Evolutionary conservation across 345 rosid genomes (phyloP).

Genomic region (Dipteronia sinensis): DNA sequence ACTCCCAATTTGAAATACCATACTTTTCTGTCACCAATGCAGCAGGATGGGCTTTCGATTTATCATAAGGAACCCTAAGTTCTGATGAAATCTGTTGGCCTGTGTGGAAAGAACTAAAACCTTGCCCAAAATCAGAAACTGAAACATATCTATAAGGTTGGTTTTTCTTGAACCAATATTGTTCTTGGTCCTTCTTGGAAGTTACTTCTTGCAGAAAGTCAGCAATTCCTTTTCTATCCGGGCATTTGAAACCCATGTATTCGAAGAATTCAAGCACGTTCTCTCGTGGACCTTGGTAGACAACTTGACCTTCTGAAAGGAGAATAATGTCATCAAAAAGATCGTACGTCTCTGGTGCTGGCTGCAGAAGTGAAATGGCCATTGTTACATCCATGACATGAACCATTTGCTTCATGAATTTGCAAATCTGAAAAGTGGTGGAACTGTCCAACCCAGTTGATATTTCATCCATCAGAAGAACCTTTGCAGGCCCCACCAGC

Average conservation of each 20-base stretch:
- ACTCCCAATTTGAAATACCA: conserved; percentile 66
- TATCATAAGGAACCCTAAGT: conserved; percentile 58
- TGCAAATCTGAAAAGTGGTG: conserved; percentile 76
- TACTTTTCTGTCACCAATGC: conserved; percentile 68
- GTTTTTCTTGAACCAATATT: conserved; percentile 60
- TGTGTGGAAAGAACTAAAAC: conserved; percentile 50
- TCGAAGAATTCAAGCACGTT: conserved; percentile 68
- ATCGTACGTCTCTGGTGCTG: conserved; percentile 76
- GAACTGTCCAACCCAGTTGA: conserved; percentile 92
- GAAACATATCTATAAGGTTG: conserved; percentile 55
- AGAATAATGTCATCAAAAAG: conserved; percentile 78
- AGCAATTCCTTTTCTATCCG: conserved; percentile 71
- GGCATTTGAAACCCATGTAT: conserved; percentile 72
- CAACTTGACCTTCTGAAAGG: conserved; percentile 66
- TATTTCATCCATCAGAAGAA: conserved; percentile 89
- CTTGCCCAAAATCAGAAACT: conserved; percentile 47
- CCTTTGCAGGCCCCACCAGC: conserved; percentile 94
- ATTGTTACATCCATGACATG: conserved; percentile 66
- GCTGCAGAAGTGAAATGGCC: conserved; percentile 77
- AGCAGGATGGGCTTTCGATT: conserved; percentile 56
- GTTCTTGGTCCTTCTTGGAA: conserved; percentile 78
- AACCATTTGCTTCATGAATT: conserved; percentile 67
- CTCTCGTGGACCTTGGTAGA: conserved; percentile 75
- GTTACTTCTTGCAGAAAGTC: conserved; percentile 82
- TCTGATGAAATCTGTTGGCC: conserved; percentile 51